Evolutionary conservation across 768 basidiomycete genomes (phyloP).

Genomic region (Favolaschia claudopus): DNA sequence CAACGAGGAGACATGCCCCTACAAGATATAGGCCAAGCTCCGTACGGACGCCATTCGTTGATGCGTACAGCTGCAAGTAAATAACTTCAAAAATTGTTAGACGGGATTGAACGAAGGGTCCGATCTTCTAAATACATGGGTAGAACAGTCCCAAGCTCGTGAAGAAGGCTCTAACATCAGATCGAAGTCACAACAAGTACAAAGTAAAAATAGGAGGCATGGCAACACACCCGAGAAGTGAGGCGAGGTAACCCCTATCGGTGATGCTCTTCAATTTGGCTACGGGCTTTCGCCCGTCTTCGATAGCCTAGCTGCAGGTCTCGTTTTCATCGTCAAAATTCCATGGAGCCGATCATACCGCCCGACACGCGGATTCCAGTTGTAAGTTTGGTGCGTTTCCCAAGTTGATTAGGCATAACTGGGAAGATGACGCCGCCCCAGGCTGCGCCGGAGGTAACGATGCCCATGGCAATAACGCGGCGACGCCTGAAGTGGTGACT

Average conservation of each 20-base stretch:
- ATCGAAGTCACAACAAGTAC: too few species aligned
- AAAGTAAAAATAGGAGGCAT: too few species aligned
- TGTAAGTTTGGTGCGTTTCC: conserved; percentile 31
- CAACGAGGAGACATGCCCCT: conserved; percentile 6
- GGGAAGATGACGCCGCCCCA: conserved; percentile 48
- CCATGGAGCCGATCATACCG: conserved; percentile 39
- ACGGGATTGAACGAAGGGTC: neutral
- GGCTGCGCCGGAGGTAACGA: conserved; percentile 43
- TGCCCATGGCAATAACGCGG: conserved; percentile 44
- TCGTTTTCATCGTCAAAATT: conserved; percentile 43
- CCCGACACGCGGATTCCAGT: conserved; percentile 47
- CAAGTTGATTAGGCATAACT: conserved; percentile 39
- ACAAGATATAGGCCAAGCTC: conserved; percentile 40
- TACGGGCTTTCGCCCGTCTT: neutral
- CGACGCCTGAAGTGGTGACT: conserved; percentile 44
- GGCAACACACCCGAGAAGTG: neutral
- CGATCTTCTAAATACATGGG: conserved; percentile 10
- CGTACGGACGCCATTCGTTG: conserved; percentile 34
- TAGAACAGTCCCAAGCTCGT: conserved; percentile 16
- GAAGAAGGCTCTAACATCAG: neutral
- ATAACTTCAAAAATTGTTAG: conserved; percentile 23
- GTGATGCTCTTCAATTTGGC: conserved; percentile 2
- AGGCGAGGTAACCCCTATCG: neutral
- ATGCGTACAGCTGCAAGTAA: conserved; percentile 46
- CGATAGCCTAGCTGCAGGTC: conserved; percentile 24